These are phyloP conservation scores for Schizosaccharomyces osmophilus DNA, from an alignment of 805 yeast species.

Conservation along the genomic window DNA sequence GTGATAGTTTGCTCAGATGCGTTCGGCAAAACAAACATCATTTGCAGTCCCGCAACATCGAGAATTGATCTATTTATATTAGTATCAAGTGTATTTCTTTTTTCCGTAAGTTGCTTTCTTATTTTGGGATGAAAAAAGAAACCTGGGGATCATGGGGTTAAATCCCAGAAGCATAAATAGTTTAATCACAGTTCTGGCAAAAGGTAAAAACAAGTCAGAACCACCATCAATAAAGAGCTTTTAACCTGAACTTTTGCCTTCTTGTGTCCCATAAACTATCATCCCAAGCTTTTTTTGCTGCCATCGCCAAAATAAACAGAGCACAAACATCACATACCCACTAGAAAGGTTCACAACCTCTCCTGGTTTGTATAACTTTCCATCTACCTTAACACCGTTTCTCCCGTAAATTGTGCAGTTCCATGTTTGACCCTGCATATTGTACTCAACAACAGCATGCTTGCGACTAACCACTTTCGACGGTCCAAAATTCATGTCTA, in stretches of 20 bases:
- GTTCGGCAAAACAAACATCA: conserved; percentile 96
- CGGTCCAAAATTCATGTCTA: conserved; percentile 84
- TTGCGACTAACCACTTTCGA: conserved; percentile 86
- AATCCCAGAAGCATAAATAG: too few species aligned
- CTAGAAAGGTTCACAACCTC: conserved; percentile 31
- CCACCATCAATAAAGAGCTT: too few species aligned
- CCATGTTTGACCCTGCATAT: conserved; percentile 57
- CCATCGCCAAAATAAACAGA: conserved; percentile 32
- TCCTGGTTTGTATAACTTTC: conserved; percentile 21
- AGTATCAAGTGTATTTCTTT: too few species aligned
- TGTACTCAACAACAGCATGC: conserved; percentile 68
- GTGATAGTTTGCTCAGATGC: conserved; percentile 3
- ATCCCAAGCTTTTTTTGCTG: too few species aligned
- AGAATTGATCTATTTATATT: conserved; percentile 27
- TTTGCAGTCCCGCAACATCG: conserved; percentile 92
- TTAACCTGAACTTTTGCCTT: too few species aligned
- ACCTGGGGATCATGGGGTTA: too few species aligned
- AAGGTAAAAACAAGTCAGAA: too few species aligned
- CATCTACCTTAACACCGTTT: conserved; percentile 82
- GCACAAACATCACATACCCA: conserved; percentile 22
- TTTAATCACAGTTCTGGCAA: too few species aligned
- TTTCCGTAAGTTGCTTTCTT: too few species aligned
- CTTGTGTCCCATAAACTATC: too few species aligned
- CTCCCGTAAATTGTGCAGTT: conserved; percentile 63
- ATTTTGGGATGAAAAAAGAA: too few species aligned